A percentile compares a stretch with the other conserved stretches of the same genome.
Conservation (phyloP, 257 asterid species). For the Leonotis leonurus region DNA sequence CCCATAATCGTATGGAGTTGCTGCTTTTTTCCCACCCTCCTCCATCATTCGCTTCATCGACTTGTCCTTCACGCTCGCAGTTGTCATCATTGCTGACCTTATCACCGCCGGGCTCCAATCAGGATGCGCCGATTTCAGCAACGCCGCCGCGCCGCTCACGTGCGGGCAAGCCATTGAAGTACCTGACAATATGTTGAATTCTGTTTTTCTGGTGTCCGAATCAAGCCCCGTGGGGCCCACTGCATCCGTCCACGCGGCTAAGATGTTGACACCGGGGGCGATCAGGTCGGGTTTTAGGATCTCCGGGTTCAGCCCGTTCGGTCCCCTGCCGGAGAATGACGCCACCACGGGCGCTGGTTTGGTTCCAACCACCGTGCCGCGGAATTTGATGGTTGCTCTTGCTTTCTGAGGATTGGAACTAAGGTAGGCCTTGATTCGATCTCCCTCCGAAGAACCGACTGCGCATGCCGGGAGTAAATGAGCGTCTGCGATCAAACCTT, state of each 20-base stretch:
- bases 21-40: constrained; percentile 51
- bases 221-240: constrained; percentile 79
- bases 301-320: constrained; percentile 68
- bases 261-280: constrained; percentile 79
- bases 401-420: constrained; percentile 26
- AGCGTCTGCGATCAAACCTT: constrained; percentile 81
- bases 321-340: constrained; percentile 77
- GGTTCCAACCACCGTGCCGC: constrained; percentile 58
- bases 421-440: constrained; percentile 51
- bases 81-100: constrained; percentile 85
- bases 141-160: constrained; percentile 84
- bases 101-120: constrained; percentile 91
- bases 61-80: constrained; percentile 48
- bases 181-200: constrained; percentile 75
- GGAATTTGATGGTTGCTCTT: constrained; percentile 50
- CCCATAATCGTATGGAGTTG: constrained; percentile 71
- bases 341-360: constrained; percentile 91
- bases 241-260: constrained; percentile 83
- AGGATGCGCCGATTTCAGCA: constrained; percentile 84
- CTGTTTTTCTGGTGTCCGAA: constrained; percentile 51
- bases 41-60: constrained; percentile 39
- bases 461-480: constrained; percentile 76
- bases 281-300: constrained; percentile 70
- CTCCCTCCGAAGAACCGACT: constrained; percentile 54
- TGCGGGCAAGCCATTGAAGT: constrained; percentile 95